Evolutionary conservation across 148 eudicot species (phyloP), one percentile per base, ranked within the genome.

Genomic region (Arctostaphylos glauca): DNA sequence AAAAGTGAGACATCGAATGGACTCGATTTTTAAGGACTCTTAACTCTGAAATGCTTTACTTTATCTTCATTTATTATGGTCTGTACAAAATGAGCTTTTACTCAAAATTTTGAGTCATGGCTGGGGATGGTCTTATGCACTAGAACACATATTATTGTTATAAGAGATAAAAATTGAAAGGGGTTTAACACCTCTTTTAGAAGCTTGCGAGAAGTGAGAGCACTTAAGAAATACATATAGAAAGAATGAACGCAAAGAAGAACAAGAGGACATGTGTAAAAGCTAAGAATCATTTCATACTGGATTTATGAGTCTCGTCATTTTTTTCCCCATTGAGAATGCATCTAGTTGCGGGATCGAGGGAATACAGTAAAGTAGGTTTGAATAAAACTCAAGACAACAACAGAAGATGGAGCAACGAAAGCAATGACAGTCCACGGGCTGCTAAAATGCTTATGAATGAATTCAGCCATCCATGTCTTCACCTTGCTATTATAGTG

Each of bases 381-480:
- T 25, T 60, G 66, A 62, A 62, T 23, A 62, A 62, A 62, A 64
- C 70, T 64, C 0, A 14, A 70, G 19, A 41, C 74, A 70, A 41
- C 48, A 14, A 70, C 12, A 41, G 23, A 70, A 70, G 74, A 38
- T 70, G 52, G 52, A 19, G 52, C 64, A 12, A 54, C 58, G 3
- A 56, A 55, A 38, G 80, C 80, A 53, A 77, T 6, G 48, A 55
- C 62, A 5, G 64, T 77, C 80, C 80, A 77, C 5, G 80, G 80
- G 21, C 15, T 55, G 6, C 80, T 77, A 4, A 77, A 77, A 31
- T 77, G 50, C 19, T 54, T 38, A 59, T 77, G 47, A 53, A 31
- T 31, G 19, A 54, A 41, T 6, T 54, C 80, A 5, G 80, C 66
- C 80, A 53, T 53, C 80, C 80, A 77, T 10, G 80, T 53, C 60